These are phyloP conservation scores for Schwanniomyces vanrijiae DNA, from an alignment of 805 yeast genomes.

Conservation along the genomic window DNA sequence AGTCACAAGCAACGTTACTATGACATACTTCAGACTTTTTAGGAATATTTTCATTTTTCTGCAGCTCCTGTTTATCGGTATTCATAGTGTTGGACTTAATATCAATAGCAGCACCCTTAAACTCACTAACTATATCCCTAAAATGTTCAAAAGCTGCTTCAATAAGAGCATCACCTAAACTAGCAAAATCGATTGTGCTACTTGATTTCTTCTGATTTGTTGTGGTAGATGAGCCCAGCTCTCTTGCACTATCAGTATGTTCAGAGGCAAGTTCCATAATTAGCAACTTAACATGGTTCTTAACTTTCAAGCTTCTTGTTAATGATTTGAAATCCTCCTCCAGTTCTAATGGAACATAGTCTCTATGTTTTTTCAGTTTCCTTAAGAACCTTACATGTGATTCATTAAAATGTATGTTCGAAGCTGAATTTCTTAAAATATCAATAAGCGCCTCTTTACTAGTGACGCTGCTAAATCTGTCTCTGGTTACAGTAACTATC, in stretches of 20 bases:
- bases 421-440: not conserved
- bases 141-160: conserved; percentile 31
- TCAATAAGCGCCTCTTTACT: conserved; percentile 12
- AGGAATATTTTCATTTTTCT: not conserved
- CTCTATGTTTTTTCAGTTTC: conserved; percentile 47
- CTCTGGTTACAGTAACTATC: conserved; percentile 12
- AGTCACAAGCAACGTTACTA: conserved; percentile 30
- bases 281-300: conserved; percentile 40
- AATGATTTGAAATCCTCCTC: conserved; percentile 43
- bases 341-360: conserved; percentile 39
- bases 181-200: conserved; percentile 17
- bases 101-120: conserved; percentile 2
- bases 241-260: not conserved
- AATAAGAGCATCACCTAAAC: conserved; percentile 24
- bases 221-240: not conserved
- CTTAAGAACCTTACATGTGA: conserved; percentile 24
- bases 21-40: conserved; percentile 13
- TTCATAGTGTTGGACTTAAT: not conserved
- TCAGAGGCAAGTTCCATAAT: conserved; percentile 17
- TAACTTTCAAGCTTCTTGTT: conserved; percentile 48
- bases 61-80: not conserved
- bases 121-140: conserved; percentile 15
- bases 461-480: conserved; percentile 8
- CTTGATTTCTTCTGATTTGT: conserved; percentile 2
- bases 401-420: not conserved